A percentile compares a stretch with the other conserved stretches of the same genome.
phyloP scores from a whole-genome alignment of 1,284 basidiomycete genomes.

The Afroboletus lepidellus region DNA sequence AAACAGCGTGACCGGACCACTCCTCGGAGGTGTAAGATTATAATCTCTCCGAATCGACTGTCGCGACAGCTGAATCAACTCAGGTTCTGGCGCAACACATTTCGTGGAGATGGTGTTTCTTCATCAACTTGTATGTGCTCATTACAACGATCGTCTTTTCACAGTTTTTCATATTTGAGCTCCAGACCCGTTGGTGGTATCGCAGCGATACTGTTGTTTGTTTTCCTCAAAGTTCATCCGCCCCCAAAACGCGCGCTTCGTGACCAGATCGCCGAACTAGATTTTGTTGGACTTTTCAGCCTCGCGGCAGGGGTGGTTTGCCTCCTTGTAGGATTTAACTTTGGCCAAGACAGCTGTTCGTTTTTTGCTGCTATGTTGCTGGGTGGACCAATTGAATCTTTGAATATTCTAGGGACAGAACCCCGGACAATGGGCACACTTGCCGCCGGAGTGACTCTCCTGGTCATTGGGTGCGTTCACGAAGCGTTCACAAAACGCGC shows the following conservation, averaged over 20 bases:
- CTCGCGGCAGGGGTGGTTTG: conserved; percentile 74
- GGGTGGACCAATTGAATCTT: neutral
- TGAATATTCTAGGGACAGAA: conserved; percentile 28
- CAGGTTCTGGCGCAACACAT: conserved; percentile 69
- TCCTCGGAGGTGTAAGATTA: conserved; percentile 63
- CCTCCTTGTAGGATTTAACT: conserved; percentile 82
- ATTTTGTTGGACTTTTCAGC: conserved; percentile 71
- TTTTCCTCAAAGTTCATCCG: conserved; percentile 52
- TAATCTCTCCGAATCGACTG: neutral
- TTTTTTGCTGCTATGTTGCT: conserved; percentile 21
- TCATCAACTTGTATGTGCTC: conserved; percentile 61
- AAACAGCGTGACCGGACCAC: conserved; percentile 68
- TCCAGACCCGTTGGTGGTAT: conserved; percentile 23
- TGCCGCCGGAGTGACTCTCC: conserved; percentile 56
- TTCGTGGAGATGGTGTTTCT: conserved; percentile 79
- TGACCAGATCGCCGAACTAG: conserved; percentile 66
- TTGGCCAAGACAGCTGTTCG: conserved; percentile 65
- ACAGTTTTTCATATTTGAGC: neutral
- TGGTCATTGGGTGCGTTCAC: conserved; percentile 59
- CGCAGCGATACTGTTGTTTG: neutral
- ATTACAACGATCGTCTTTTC: neutral
- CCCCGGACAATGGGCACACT: conserved; percentile 69
- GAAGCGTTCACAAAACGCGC: conserved; percentile 71
- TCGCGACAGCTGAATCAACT: neutral
- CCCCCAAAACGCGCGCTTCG: conserved; percentile 54